Evolutionary conservation across 2,329 filamentous ascomycete species (phyloP), one percentile per base, ranked within the genome.

Genomic region (Sclerotinia borealis): DNA sequence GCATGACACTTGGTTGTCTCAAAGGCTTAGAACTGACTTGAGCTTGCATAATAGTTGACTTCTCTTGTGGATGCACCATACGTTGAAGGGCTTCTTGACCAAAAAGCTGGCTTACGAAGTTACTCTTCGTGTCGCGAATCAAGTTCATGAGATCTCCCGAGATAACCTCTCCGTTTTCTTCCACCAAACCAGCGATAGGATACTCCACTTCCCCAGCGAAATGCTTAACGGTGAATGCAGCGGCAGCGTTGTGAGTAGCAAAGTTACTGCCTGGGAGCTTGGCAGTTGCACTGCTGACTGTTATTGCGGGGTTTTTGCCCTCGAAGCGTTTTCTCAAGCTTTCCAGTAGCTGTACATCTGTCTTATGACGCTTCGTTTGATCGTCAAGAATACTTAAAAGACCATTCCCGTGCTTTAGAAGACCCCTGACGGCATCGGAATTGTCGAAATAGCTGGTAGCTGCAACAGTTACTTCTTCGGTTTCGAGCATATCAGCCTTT

Each of bases 361-460:
- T 91, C 72, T 92, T 89, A 70, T 93, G 90, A 61, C 93, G 90
- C 55, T 91, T 88, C 50, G 92, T 96, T 76, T 99, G 95, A 72
- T 99, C 95, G 73, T 99, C 95, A 0, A 99, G 80, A 67, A 99
- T 99, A 76, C 92, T 93, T 25, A 99, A 81, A 45, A 99, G 80
- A 50, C 95, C 95, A 72, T 98, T 98, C 31, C 93, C 92, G 63
- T 91, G 83, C 79, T 98, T 99, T 62, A 99, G 80, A 37, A 99
- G 82, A 15, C 92, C 93, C 72, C 90, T 92, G 65, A 97, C 92
- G 11, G 93, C 92, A 75, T 98, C 95, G 0, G 91, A 92, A 76
- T 98, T 99, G 77, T 99, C 95, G 71, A 97, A 99, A 76, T 98
- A 99, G 78, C 92, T 96, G 0, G 93, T 97, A 0, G 93, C 88